Conservation (phyloP, 345 rosid species). For the Trapa incisa region DNA sequence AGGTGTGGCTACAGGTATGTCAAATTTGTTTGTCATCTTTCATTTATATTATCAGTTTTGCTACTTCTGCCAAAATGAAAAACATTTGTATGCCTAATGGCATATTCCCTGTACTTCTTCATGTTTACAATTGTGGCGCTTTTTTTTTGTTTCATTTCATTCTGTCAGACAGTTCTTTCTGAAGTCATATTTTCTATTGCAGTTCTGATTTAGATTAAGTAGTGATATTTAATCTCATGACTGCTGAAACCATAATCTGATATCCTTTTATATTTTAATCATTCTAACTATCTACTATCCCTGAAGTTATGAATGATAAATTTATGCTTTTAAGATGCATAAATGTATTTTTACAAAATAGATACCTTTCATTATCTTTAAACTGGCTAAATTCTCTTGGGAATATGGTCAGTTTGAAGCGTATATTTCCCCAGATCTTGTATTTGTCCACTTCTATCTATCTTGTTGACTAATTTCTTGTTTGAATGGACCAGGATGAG, state of each 20-base stretch:
- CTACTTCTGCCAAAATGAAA: background rate
- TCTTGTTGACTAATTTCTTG: background rate
- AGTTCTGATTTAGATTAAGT: background rate
- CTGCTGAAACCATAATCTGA: background rate
- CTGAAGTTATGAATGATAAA: background rate
- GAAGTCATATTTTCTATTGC: background rate
- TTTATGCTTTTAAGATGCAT: background rate
- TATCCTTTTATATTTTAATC: background rate
- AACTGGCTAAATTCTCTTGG: background rate
- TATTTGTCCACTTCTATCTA: background rate
- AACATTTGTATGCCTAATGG: background rate
- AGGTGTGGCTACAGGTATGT: slow-evolving; percentile 74
- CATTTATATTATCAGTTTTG: background rate
- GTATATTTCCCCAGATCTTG: background rate
- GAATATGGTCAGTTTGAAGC: background rate
- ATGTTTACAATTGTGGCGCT: background rate
- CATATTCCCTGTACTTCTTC: background rate
- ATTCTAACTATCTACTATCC: background rate
- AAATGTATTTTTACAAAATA: background rate
- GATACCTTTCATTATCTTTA: background rate
- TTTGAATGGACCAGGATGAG: slow-evolving; percentile 48
- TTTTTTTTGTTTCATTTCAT: background rate
- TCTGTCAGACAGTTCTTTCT: background rate
- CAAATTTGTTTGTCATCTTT: background rate
- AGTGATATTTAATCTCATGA: background rate